These are phyloP conservation scores for Pythium chondricola DNA, from an alignment of 352 stramenopile genomes.

Conservation along the genomic window DNA sequence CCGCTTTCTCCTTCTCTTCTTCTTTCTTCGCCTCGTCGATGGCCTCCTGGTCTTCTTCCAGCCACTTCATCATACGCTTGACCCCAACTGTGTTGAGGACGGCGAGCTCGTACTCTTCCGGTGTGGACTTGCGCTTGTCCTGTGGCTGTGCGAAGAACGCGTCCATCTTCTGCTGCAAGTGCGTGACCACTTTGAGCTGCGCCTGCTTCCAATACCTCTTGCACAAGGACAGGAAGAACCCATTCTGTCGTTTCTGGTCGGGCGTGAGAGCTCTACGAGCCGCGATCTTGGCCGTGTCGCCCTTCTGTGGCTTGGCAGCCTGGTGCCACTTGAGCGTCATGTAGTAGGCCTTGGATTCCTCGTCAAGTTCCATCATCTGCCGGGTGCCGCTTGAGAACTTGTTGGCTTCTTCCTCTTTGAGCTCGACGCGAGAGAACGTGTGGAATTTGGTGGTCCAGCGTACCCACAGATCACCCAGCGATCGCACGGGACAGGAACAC, in stretches of 20 bases:
- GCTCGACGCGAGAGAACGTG: constrained; percentile 61
- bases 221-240: constrained; percentile 63
- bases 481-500: constrained; percentile 62
- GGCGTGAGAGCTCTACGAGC: constrained; percentile 48
- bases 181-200: constrained; percentile 64
- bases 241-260: constrained; percentile 78
- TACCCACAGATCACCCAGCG: constrained; percentile 76
- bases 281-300: constrained; percentile 80
- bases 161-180: constrained; percentile 58
- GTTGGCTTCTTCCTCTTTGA: constrained; percentile 44
- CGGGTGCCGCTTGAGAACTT: constrained; percentile 71
- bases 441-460: constrained; percentile 75
- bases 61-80: constrained; percentile 68
- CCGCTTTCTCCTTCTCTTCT: constrained; percentile 62
- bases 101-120: constrained; percentile 45
- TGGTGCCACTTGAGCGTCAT: constrained; percentile 86
- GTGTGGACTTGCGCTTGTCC: constrained; percentile 20
- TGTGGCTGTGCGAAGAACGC: constrained; percentile 15
- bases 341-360: constrained; percentile 39
- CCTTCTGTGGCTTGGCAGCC: constrained; percentile 75
- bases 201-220: constrained; percentile 71
- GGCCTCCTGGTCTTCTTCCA: constrained; percentile 66
- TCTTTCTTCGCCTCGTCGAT: constrained; percentile 62
- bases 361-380: constrained; percentile 81
- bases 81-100: constrained; percentile 58